Evolutionary conservation across 179 eudicot genomes (phyloP), one percentile per base, ranked within the genome.

Genomic region (Corrigiola litoralis): DNA sequence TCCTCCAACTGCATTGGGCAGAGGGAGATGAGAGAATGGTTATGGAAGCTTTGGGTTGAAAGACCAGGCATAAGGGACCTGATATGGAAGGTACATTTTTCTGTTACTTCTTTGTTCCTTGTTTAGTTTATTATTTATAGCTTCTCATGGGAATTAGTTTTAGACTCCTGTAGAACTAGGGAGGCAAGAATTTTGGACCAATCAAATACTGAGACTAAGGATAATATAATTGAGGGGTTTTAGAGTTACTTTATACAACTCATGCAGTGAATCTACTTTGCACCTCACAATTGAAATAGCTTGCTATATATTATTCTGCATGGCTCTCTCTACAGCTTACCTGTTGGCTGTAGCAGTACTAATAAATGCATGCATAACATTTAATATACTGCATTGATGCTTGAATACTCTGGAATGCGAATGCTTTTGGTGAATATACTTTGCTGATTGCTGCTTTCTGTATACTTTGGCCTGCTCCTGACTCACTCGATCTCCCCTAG

Each of bases 21-120:
- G 58, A 80, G 98, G 74, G 96, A 92, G 75, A 76, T 89, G 85
- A 84, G 98, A 78, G 92, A 66, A 53, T 92, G 98, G 98, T 79
- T 92, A 46, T 79, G 81, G 70, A 92, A 80, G 75, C 91, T 92
- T 58, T 92, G 98, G 98, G 56, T 70, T 60, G 79, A 61, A 60
- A 85, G 80, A 76, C 95, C 96, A 72, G 88, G 65, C 71, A 50
- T 80, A 70, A 82, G 97, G 80, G 86, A 86, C 60, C 61, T 86
- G 58, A 85, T 82, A 69, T 94, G 99, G 99, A 90, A 94, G 99
- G 99, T 94, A 89, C 40, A 29, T 16, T 51, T 28, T 69, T 56
- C 48, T 37, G n/a, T 33, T 25, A 29, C 37, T 55, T 34, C 14
- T n/a, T n/a, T n/a, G n/a, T n/a, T 29, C 10, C 38, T 44, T 41